Conservation (phyloP, 108 stramenopile species). For the Stephanodiscus minutulus region DNA sequence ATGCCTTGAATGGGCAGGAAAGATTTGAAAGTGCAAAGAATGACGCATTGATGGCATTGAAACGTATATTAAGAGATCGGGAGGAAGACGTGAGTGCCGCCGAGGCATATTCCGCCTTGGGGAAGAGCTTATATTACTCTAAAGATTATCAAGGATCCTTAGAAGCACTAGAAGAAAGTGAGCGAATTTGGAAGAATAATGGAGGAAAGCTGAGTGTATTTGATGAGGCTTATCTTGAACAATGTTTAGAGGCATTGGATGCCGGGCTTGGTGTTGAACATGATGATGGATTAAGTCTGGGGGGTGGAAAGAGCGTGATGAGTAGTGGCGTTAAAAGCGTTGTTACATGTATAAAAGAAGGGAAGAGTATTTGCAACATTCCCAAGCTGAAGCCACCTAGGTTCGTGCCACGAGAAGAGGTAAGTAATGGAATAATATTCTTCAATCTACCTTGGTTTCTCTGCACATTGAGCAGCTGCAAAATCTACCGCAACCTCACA, state of each 20-base stretch:
- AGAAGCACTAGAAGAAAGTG: conserved; percentile 73
- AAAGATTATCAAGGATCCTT: conserved; percentile 77
- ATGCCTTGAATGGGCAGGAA: conserved; percentile 85
- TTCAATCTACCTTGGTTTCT: neutral
- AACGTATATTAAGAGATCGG: conserved; percentile 41
- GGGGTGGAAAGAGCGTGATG: conserved; percentile 43
- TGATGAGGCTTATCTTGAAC: conserved; percentile 84
- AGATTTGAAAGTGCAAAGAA: conserved; percentile 79
- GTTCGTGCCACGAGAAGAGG: conserved; percentile 85
- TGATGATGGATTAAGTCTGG: conserved; percentile 32
- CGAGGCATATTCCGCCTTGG: conserved; percentile 85
- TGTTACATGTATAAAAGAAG: conserved; percentile 43
- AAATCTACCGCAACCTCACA: neutral
- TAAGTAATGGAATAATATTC: conserved; percentile 21
- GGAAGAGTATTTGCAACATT: conserved; percentile 54
- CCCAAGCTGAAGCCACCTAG: conserved; percentile 84
- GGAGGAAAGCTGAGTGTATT: conserved; percentile 79
- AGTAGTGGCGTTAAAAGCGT: conserved; percentile 41
- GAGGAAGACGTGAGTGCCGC: conserved; percentile 67
- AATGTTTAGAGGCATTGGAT: conserved; percentile 67
- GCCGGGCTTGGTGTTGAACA: conserved; percentile 51
- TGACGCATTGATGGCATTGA: conserved; percentile 77
- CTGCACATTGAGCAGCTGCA: neutral
- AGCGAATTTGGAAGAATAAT: conserved; percentile 53
- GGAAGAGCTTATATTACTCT: conserved; percentile 82